Evolutionary conservation across 1,139 yeast species (phyloP), one percentile per base, ranked within the genome.

Genomic region (Pneumocystis carinii): DNA sequence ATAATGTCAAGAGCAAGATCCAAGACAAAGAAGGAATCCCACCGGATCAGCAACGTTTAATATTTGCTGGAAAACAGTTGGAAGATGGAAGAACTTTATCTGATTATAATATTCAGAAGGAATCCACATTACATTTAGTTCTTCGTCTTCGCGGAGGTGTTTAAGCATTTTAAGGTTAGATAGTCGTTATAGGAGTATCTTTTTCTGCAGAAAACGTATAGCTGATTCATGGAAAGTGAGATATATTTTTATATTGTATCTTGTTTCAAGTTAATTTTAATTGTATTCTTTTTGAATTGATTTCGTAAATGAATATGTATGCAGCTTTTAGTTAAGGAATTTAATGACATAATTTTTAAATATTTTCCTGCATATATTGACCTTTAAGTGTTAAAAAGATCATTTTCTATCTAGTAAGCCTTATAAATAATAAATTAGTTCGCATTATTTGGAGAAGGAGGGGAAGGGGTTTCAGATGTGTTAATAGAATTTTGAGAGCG

Each of bases 41-140:
- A 76, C 95, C 95, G 75, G 95, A 87, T 80, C 95, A 87, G 79
- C 95, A 87, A 80, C 85, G 95, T 79, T 82, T 87, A 75, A 87
- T 87, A 79, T 87, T 87, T 73, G 95, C 95, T 71, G 95, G 95
- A 79, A 87, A 87, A 82, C 95, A 87, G 80, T 83, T 87, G 75
- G 95, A 87, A 78, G 95, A 87, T 73, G 71, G 97, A 5, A 90
- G 97, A 83, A 92, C 97, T 72, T 84, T 92, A 74, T 86, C 96
- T 72, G 98, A 92, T 84, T 92, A 92, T 95, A 90, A 90, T 94
- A 92, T 92, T 83, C 97, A 90, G 83, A 92, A 92, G 89, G 98
- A 92, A 83, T 92, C 98, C 71, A 92, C 97, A 71, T 81, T 92
- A 71, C 97, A 92, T 82, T 86, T 92, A 80, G 97, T 92, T 76